These are phyloP conservation scores for Xylaria scruposa DNA, from an alignment of 495 filamentous ascomycete genomes.

Conservation along the genomic window DNA sequence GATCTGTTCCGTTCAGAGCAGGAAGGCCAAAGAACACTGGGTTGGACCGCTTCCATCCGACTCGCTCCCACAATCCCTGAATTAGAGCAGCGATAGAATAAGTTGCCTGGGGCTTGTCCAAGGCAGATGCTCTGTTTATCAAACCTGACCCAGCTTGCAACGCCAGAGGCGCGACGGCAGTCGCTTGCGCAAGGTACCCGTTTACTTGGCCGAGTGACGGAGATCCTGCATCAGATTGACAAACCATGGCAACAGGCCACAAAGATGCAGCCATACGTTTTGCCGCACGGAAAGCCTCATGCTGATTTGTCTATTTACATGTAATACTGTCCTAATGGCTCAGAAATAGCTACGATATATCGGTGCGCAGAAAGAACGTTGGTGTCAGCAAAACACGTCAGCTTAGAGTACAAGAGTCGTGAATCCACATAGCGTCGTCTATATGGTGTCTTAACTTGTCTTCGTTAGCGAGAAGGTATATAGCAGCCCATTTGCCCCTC, in stretches of 20 bases:
- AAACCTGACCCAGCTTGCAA: constrained; percentile 26
- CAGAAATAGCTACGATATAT: background rate
- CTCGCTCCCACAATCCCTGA: constrained; percentile 26
- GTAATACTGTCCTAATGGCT: background rate
- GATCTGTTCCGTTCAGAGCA: constrained; percentile 16
- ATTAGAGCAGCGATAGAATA: background rate
- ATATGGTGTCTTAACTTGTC: background rate
- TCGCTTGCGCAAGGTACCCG: constrained; percentile 38
- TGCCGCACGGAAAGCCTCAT: background rate
- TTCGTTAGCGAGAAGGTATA: background rate
- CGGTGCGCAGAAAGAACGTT: background rate
- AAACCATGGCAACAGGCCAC: background rate
- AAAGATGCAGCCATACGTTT: background rate
- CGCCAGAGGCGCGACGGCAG: constrained; percentile 28
- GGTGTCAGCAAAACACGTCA: constrained; percentile 20
- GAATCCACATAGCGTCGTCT: constrained; percentile 15
- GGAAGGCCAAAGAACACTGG: constrained; percentile 1
- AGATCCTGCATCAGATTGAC: constrained; percentile 25
- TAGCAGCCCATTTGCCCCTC: background rate
- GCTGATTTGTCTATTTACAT: background rate
- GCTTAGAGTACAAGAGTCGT: constrained; percentile 1
- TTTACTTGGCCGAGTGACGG: constrained; percentile 16
- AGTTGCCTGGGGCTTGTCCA: constrained; percentile 13
- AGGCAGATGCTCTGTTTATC: constrained; percentile 5
- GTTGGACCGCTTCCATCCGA: constrained; percentile 27